These are phyloP conservation scores for Starmerella khaoyaiensis DNA, from an alignment of 805 yeast species.

Conservation along the genomic window DNA sequence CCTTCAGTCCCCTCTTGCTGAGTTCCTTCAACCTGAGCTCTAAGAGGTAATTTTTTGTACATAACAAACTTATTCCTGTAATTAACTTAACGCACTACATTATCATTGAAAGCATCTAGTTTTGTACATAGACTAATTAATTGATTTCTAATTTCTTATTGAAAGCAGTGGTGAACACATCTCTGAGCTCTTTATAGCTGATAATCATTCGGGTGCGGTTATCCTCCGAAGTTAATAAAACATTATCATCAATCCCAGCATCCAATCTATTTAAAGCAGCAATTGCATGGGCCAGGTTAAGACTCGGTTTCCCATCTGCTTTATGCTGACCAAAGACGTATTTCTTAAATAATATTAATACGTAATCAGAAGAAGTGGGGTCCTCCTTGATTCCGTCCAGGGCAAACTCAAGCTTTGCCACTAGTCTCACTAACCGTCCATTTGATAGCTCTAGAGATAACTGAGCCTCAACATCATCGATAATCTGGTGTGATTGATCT, in stretches of 20 bases:
- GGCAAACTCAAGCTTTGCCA: conserved; percentile 69
- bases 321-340: conserved; percentile 76
- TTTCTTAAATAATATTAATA: conserved; percentile 63
- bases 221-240: conserved; percentile 69
- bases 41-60: too few species aligned
- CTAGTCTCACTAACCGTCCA: conserved; percentile 67
- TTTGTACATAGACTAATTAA: too few species aligned
- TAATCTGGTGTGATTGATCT: conserved; percentile 20
- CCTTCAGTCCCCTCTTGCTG: conserved; percentile 30
- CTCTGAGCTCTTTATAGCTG: conserved; percentile 66
- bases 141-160: conserved; percentile 32
- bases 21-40: conserved; percentile 30
- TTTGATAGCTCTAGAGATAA: conserved; percentile 72
- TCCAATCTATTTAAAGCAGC: conserved; percentile 76
- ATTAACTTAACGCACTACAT: too few species aligned
- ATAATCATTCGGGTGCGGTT: conserved; percentile 76
- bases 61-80: too few species aligned
- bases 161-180: conserved; percentile 55
- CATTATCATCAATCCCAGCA: conserved; percentile 76
- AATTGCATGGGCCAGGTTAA: conserved; percentile 74
- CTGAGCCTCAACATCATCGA: conserved; percentile 26
- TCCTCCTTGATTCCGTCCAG: conserved; percentile 52
- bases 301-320: conserved; percentile 59
- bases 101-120: too few species aligned
- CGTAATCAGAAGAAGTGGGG: conserved; percentile 63